These are phyloP conservation scores for Trypanosoma mega DNA, from an alignment of 208 protist species.

Conservation along the genomic window DNA sequence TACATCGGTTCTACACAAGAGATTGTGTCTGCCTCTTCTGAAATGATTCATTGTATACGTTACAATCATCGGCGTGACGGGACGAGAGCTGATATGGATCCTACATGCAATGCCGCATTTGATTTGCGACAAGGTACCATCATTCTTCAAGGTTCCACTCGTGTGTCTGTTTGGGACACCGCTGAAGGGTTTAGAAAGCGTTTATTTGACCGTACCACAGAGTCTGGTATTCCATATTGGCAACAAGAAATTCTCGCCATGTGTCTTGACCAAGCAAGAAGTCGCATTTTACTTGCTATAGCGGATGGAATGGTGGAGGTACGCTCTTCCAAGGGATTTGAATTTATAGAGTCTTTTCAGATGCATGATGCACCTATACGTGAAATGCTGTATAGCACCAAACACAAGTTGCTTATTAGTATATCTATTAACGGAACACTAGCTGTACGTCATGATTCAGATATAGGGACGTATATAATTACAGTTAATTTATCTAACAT, in stretches of 20 bases:
- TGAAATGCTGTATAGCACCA: conserved; percentile 56
- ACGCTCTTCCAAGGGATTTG: conserved; percentile 36
- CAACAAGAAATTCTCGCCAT: conserved; percentile 45
- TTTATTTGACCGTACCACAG: conserved; percentile 40
- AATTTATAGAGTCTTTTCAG: conserved; percentile 22
- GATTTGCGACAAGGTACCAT: conserved; percentile 43
- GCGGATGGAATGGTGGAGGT: conserved; percentile 41
- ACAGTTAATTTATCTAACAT: conserved; percentile 6
- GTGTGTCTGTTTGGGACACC: conserved; percentile 64
- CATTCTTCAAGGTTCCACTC: conserved; percentile 59
- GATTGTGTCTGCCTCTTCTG: conserved; percentile 55
- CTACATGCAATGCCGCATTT: conserved; percentile 37
- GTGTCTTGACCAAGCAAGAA: conserved; percentile 57
- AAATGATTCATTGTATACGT: conserved; percentile 52
- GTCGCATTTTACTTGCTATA: conserved; percentile 55
- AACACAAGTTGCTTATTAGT: conserved; percentile 40
- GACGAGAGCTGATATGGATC: conserved; percentile 44
- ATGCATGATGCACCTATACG: conserved; percentile 26
- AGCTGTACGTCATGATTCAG: conserved; percentile 34
- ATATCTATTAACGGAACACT: conserved; percentile 43
- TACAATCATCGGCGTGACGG: conserved; percentile 39
- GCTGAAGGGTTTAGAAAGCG: conserved; percentile 36
- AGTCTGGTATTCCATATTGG: conserved; percentile 15
- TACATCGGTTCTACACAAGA: conserved; percentile 60
- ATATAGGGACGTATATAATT: background rate